phyloP scores from a whole-genome alignment of 495 filamentous ascomycete species.

The Diplogelasinospora grovesii region DNA sequence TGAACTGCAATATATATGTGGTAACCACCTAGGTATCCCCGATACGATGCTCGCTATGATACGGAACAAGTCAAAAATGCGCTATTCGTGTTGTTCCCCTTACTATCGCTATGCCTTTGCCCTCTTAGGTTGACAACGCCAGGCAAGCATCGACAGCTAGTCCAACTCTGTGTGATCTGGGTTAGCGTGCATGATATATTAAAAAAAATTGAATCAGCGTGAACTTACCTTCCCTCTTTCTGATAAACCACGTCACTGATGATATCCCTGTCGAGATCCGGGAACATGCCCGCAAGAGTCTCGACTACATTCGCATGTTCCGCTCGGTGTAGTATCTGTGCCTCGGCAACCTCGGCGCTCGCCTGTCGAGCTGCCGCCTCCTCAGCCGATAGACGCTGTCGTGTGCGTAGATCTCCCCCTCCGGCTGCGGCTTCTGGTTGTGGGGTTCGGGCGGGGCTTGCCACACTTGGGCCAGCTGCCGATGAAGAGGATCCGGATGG shows the following conservation, averaged over 20 bases:
- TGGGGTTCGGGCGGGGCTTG: slow-evolving; percentile 50
- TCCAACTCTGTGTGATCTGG: slow-evolving; percentile 57
- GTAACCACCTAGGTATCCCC: no score
- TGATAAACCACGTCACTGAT: slow-evolving; percentile 90
- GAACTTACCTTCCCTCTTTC: slow-evolving; percentile 80
- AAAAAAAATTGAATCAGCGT: neutral
- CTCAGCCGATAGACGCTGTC: slow-evolving; percentile 56
- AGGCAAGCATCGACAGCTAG: slow-evolving; percentile 88
- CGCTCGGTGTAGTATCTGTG: slow-evolving; percentile 70
- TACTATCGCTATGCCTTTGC: neutral
- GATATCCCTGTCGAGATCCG: slow-evolving; percentile 79
- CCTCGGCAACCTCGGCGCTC: slow-evolving; percentile 86
- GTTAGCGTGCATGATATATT: neutral
- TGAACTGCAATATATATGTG: no score
- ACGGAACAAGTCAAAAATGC: neutral
- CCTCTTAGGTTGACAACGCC: slow-evolving; percentile 53
- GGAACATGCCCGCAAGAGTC: slow-evolving; percentile 88
- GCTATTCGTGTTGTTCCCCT: neutral
- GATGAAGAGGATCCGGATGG: slow-evolving; percentile 26
- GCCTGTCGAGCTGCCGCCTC: slow-evolving; percentile 93
- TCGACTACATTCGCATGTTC: slow-evolving; percentile 92
- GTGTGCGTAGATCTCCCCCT: slow-evolving; percentile 35
- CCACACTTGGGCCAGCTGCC: slow-evolving; percentile 30
- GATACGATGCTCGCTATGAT: slow-evolving; percentile 14
- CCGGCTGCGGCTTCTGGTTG: slow-evolving; percentile 56